Conservation (phyloP, 148 eudicot genomes). For the Vaccinium vitisidaea region DNA sequence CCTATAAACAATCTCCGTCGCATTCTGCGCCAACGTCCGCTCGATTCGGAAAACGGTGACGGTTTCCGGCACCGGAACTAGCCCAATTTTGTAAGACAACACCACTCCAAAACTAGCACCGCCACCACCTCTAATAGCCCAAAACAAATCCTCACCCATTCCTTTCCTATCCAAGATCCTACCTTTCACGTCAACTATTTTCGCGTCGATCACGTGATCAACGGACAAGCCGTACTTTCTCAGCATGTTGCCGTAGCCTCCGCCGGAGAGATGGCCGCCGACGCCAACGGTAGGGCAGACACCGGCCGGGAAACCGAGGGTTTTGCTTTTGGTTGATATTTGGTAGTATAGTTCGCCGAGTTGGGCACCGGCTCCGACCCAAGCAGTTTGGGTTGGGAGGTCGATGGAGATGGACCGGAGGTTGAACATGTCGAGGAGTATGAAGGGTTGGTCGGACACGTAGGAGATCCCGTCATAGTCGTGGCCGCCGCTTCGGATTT, state of each 20-base stretch:
- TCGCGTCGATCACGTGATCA: conserved; percentile 32
- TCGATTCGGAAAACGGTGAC: conserved; percentile 17
- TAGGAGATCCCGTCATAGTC: conserved; percentile 21
- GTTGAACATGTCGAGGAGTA: conserved; percentile 16
- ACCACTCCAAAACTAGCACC: conserved; percentile 20
- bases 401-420: conserved; percentile 13
- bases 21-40: conserved; percentile 7
- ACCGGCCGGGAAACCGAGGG: conserved; percentile 36
- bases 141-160: conserved; percentile 25
- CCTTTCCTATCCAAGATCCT: background rate
- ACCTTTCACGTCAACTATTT: conserved; percentile 9
- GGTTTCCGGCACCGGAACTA: background rate
- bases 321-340: conserved; percentile 22
- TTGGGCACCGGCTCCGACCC: conserved; percentile 18
- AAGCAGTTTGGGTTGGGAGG: background rate
- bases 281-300: conserved; percentile 40
- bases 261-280: conserved; percentile 48
- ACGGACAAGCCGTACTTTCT: conserved; percentile 37
- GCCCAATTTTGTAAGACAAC: conserved; percentile 7
- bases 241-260: conserved; percentile 42
- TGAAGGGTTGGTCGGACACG: conserved; percentile 13
- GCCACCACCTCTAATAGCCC: conserved; percentile 13
- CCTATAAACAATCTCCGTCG: conserved; percentile 1
- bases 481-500: conserved; percentile 22
- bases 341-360: conserved; percentile 23